phyloP scores from a whole-genome alignment of 192 early-diverging fungal species.

The Kappamyces sp. region DNA sequence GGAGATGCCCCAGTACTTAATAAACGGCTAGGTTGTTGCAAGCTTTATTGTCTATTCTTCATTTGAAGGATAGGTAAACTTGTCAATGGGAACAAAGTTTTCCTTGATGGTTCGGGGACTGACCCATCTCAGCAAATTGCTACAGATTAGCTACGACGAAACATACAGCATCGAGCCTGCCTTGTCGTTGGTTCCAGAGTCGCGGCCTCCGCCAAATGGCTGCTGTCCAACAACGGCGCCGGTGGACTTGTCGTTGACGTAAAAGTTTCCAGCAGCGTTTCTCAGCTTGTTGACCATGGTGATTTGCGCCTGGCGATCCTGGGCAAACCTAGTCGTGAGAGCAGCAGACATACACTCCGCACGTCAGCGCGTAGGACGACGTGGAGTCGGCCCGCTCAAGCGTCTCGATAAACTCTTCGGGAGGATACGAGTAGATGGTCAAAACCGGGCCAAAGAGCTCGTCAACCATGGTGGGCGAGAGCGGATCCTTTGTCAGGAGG shows the following conservation, averaged over 20 bases:
- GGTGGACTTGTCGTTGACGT: conserved; percentile 98
- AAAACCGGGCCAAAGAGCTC: conserved; percentile 98
- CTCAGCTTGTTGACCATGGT: conserved; percentile 69
- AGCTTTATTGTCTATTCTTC: conserved; percentile 18
- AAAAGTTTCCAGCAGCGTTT: conserved; percentile 93
- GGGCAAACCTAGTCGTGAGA: conserved; percentile 59
- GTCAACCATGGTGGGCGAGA: conserved; percentile 78
- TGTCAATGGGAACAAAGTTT: conserved; percentile 75
- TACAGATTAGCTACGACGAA: conserved; percentile 7
- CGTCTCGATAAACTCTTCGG: conserved; percentile 67
- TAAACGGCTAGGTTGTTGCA: too few relatives aligned
- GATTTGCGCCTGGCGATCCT: conserved; percentile 74
- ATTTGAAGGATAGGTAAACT: conserved; percentile 88
- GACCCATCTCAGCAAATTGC: conserved; percentile 76
- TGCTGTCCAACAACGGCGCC: conserved; percentile 96
- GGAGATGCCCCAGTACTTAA: too few relatives aligned
- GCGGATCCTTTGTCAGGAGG: conserved; percentile 76
- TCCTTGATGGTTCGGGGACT: conserved; percentile 95
- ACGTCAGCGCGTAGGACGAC: conserved; percentile 84
- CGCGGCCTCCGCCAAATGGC: conserved; percentile 91
- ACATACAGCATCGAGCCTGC: conserved; percentile 69
- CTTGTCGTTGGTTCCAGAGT: conserved; percentile 98
- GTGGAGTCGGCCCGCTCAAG: conserved; percentile 72
- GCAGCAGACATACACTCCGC: conserved; percentile 49
- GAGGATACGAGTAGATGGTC: conserved; percentile 86